Base-by-base conservation (phyloP, 768 basidiomycete genomes). In the Leccinum olivaceopallidum region DNA sequence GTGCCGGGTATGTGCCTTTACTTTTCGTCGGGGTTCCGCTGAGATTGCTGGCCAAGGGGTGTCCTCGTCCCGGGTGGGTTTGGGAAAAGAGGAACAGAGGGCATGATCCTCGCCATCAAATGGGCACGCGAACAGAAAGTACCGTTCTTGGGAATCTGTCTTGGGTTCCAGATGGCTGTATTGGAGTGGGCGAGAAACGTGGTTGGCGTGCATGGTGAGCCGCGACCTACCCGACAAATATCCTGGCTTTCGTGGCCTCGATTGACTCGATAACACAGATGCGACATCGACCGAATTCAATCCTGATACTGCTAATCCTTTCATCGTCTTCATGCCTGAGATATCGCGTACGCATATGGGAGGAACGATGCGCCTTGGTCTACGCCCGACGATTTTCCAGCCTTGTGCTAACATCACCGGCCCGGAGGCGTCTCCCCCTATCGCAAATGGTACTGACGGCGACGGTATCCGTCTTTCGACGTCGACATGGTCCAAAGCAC, bases 311-410 rank as follows among this genome's bases (percentile, higher is more conserved):
- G 73, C 77, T n/a, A 78, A 89, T 64, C 91, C 90, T 0, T 81
- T 95, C 58, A 81, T 98, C 75, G 82, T 98, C 66, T 98, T 95
- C 83, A 99, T 99, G 97, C 97, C 97, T 18, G 97, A 99, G 73
- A 92, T 99, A 67, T 97, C 94, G 12, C 90, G 89, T 72, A 98
- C 95, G 13, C 95, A 98, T 65, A 94, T 98, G 86, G 97, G 97
- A 55, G 97, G 97, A 22, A 99, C 96, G n/a, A 99, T 99, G 97
- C 89, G 97, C 13, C 84, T 98, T n/a, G 97, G 97, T 24, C 81
- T 98, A 47, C 87, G 96, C n/a, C 94, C 96, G 4, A 99, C 96
- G 2, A 83, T 98, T 52, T 98, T 98, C 73, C 85, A 89, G 59
- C 73, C 80, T 9, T 81, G 52, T 50, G 57, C 68, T 56, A 63